A percentile compares a stretch with the other conserved stretches of the same genome.
Evolutionary conservation across 2,329 filamentous ascomycete genomes (phyloP).

Genomic region (Dissoconium aciculare): DNA sequence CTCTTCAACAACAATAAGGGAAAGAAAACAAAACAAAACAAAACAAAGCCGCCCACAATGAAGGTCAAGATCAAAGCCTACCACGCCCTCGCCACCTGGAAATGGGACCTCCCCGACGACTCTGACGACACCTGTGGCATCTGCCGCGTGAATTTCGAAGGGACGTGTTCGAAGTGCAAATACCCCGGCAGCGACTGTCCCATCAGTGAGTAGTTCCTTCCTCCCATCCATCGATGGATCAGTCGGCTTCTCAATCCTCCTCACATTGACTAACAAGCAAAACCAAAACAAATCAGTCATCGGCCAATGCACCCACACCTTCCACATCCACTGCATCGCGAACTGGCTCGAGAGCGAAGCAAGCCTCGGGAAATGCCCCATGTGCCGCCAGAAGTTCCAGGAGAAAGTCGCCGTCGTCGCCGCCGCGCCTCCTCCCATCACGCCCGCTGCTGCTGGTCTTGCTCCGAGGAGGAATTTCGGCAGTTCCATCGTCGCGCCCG

Average conservation of each 20-base stretch:
- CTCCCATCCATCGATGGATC: constrained; percentile 2
- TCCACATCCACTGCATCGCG: constrained; percentile 95
- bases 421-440: constrained; percentile 1
- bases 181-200: constrained; percentile 94
- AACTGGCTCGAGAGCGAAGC: constrained; percentile 95
- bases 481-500: too few species aligned
- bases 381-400: constrained; percentile 69
- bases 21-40: background rate
- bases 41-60: constrained; percentile 40
- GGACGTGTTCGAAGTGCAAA: constrained; percentile 94
- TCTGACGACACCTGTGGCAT: constrained; percentile 78
- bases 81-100: constrained; percentile 91
- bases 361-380: constrained; percentile 85
- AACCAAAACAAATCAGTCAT: too few species aligned
- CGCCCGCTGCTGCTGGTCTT: background rate
- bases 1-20: background rate
- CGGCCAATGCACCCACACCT: constrained; percentile 92
- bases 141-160: constrained; percentile 94
- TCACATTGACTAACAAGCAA: too few species aligned
- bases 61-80: constrained; percentile 90
- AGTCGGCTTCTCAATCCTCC: constrained; percentile 9
- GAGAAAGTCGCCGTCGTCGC: constrained; percentile 19
- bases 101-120: constrained; percentile 93
- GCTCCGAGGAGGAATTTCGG: too few species aligned
- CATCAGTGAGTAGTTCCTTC: constrained; percentile 48